These are phyloP conservation scores for Rhizopus sp. DNA, from an alignment of 371 early-diverging fungal species.

Conservation along the genomic window DNA sequence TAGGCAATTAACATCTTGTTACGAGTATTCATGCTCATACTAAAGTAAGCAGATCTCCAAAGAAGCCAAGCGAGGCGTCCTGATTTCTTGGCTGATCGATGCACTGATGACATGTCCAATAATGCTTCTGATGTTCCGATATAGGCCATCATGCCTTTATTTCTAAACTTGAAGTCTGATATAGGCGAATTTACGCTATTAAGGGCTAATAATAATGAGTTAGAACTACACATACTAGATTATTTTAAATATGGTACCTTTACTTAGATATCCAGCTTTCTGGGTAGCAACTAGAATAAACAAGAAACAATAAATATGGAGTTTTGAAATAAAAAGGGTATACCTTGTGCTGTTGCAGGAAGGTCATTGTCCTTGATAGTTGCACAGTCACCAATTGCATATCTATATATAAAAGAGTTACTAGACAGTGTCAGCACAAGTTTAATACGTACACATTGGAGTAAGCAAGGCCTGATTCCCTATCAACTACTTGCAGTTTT, in stretches of 20 bases:
- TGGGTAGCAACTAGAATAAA: conserved; percentile 66
- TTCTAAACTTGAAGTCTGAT: conserved; percentile 38
- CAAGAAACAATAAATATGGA: neutral
- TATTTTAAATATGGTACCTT: conserved; percentile 20
- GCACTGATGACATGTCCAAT: conserved; percentile 51
- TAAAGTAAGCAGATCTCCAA: conserved; percentile 82
- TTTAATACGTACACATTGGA: conserved; percentile 38
- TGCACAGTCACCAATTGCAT: conserved; percentile 85
- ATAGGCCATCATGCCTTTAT: conserved; percentile 55
- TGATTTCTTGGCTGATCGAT: conserved; percentile 44
- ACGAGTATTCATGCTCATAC: conserved; percentile 69
- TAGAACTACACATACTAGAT: neutral
- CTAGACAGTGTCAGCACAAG: neutral
- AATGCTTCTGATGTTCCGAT: conserved; percentile 58
- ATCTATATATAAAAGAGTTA: conserved; percentile 12
- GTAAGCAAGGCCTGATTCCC: conserved; percentile 38
- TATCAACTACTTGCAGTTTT: conserved; percentile 60
- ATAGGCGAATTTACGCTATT: conserved; percentile 31
- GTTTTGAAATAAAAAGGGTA: too few species aligned
- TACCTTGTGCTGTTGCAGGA: conserved; percentile 76
- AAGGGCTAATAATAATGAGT: conserved; percentile 12
- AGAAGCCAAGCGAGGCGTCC: conserved; percentile 66
- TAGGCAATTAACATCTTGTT: conserved; percentile 72
- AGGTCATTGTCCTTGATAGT: conserved; percentile 61
- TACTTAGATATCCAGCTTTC: conserved; percentile 67